Base-by-base conservation (phyloP, 2,329 filamentous ascomycete species). In the Plenodomus tracheiphilus region DNA sequence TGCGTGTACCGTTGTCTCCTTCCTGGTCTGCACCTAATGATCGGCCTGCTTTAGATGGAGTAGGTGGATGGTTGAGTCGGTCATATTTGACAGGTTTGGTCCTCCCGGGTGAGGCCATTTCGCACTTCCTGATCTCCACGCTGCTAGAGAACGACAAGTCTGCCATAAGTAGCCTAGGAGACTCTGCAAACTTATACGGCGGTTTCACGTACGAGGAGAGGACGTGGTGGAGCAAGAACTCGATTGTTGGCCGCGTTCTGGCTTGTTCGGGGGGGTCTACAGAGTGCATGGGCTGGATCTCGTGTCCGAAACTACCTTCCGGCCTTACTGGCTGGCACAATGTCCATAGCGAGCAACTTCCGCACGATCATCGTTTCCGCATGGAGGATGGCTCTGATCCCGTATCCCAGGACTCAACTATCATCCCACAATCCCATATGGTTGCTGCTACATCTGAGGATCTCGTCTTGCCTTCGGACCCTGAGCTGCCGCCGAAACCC, bases 201-300 rank as follows among this genome's bases (percentile, higher is more conserved):
- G 82, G 81, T 2, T 82, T 85, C 51, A 62, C 79, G 18, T 81
- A 80, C 49, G 58, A 68, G 7, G 73, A 69, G 3, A 72, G 72
- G 28, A 79, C 75, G 39, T 85, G 78, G 75, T 85, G 81, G 81
- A 83, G 80, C 60, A 83, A 82, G 60, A 71, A 71, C 37, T 81
- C 77, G 34, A 71, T 84, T 25, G 74, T 82, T n/a, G 79, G 78
- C 0, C 75, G 80, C 21, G 79, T 84, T 1, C 50, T 85, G 21
- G 77, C 77, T 28, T 74, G 76, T 36, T 44, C 75, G 21, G 64
- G 73, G 7, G 75, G 71, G 13, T 73, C 75, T 5, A 68, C 69
- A 30, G 78, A 80, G 43, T 81, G 77, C 48, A 81, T 83, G 78
- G 81, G 80, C 6, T 84, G 81, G 81, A 71, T 82, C 4, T 73